Evolutionary conservation across 2,329 filamentous ascomycete genomes (phyloP), one percentile per base, ranked within the genome.

Genomic region (Claviceps monticola): DNA sequence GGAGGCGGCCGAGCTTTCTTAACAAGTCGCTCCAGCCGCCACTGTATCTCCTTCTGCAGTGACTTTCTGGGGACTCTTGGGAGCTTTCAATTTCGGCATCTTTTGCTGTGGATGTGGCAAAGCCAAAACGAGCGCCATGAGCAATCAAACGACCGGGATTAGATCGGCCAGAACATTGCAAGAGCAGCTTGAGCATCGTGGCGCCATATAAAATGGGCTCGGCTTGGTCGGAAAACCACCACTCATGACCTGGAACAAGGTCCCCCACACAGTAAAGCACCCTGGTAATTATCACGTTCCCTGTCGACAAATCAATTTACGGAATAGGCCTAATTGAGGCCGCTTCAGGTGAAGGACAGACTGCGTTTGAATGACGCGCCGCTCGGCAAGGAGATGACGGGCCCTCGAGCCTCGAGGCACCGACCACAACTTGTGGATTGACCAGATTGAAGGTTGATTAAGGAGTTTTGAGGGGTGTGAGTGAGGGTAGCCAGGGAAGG

Each of bases 1-100:
- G n/a, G 46, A 45, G 49, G 41, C 36, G 44, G 52, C 49, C 46
- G 52, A 53, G 23, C 19, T 46, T 46, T 50, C 17, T 46, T 19
- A 21, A 42, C 44, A 37, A 48, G 51, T 38, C 48, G 51, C 49
- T 38, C 48, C 48, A 39, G 51, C 38, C 50, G 39, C 13, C 9
- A 34, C 9, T 1, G 29, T 50, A 17, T 34, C 48, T 48, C 51
- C 50, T 51, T 48, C 38, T 53, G 48, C 51, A 37, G 48, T 39
- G 39, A 36, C 44, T 42, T 34, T 4, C 4, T 34, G 9, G 48
- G 51, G 43, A 37, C 17, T 45, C 44, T 37, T 21, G 1, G 51
- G 19, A 29, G 16, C 43, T 46, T 49, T 29, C 37, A 11, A 46
- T 38, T 39, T 36, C 17, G 21, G 38, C 47, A 36, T 50, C 11